phyloP scores from a whole-genome alignment of 169 alveolate species.

The Plasmodium vinckei region DNA sequence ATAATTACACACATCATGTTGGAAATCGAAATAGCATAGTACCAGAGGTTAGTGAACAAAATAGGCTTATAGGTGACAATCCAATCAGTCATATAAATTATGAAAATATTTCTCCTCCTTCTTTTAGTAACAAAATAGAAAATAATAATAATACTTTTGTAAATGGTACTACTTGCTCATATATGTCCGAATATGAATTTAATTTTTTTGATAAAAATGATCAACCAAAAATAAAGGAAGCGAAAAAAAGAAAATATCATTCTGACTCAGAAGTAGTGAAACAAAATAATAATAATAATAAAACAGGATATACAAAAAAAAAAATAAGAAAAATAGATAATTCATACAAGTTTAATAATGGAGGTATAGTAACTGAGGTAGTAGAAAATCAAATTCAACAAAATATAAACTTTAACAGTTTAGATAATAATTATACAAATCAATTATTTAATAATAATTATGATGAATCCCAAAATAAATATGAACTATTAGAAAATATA shows the following conservation, averaged over 20 bases:
- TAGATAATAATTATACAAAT: no score
- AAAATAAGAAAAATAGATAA: no score
- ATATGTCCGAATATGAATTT: conserved; percentile 22
- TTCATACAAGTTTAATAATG: no score
- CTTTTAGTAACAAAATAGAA: no score
- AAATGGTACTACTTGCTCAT: neutral
- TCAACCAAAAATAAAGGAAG: neutral
- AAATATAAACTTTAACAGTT: no score
- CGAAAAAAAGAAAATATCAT: conserved; percentile 50
- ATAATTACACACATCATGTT: conserved; percentile 4
- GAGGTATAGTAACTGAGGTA: no score
- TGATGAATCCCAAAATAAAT: no score
- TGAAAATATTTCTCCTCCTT: no score
- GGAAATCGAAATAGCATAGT: conserved; percentile 31
- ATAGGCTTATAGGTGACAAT: neutral
- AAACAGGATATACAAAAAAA: neutral
- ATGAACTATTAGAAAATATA: no score
- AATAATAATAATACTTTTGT: neutral
- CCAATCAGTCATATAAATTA: no score
- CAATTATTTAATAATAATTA: no score
- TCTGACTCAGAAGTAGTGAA: conserved; percentile 43
- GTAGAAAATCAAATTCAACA: no score
- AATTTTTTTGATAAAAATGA: neutral
- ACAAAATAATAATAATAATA: neutral
- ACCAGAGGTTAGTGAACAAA: conserved; percentile 15